These are phyloP conservation scores for Dipteronia sinensis DNA, from an alignment of 345 rosid species.

Conservation along the genomic window DNA sequence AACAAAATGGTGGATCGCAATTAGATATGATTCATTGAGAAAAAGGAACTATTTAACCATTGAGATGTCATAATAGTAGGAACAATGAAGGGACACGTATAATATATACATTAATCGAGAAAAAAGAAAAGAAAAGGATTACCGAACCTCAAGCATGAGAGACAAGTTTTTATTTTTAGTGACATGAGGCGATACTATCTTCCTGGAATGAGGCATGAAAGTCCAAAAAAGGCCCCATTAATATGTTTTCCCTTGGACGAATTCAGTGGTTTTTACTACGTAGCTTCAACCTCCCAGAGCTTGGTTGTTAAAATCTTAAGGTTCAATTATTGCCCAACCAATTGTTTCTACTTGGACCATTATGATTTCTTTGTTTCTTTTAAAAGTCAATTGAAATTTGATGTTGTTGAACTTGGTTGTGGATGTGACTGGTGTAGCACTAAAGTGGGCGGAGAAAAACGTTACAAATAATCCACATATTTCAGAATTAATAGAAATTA, in stretches of 20 bases:
- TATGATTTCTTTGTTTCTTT: no score
- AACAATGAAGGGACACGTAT: not conserved
- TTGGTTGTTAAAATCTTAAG: constrained; percentile 69
- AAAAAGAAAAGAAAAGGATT: not conserved
- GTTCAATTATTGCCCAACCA: constrained; percentile 87
- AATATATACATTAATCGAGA: not conserved
- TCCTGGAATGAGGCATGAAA: constrained; percentile 61
- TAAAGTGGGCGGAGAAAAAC: constrained; percentile 87
- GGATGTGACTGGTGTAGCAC: constrained; percentile 84
- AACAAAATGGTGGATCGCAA: no score
- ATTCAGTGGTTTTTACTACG: constrained; percentile 84
- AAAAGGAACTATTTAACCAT: not conserved
- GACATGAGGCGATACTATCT: constrained; percentile 52
- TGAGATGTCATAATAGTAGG: not conserved
- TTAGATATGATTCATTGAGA: no score
- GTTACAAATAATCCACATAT: constrained; percentile 66
- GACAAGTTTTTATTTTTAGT: constrained; percentile 47
- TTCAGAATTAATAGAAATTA: constrained; percentile 68
- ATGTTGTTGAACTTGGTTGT: constrained; percentile 32
- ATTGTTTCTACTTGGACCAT: no score
- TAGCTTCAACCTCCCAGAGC: constrained; percentile 71
- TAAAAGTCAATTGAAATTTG: no score
- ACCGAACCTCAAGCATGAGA: constrained; percentile 80
- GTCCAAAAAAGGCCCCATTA: constrained; percentile 98
- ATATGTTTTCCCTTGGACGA: constrained; percentile 84